These are phyloP conservation scores for Anisodus acutangulus DNA, from an alignment of 257 asterid species.

Conservation along the genomic window DNA sequence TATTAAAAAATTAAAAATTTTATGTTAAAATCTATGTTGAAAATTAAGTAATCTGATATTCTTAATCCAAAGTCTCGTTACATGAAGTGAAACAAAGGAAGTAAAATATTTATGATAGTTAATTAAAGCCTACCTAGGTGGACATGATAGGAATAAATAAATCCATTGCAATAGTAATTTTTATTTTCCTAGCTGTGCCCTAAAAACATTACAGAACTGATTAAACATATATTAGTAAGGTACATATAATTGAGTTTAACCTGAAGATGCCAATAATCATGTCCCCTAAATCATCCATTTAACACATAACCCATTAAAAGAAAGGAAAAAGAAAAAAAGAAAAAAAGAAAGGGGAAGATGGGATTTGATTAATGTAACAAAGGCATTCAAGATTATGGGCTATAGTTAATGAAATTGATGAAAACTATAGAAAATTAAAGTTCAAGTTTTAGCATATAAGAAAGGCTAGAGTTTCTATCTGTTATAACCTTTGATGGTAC, in stretches of 20 bases:
- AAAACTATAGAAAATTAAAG: neutral
- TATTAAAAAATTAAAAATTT: no score
- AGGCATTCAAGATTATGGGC: neutral
- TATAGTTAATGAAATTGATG: no score
- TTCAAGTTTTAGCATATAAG: no score
- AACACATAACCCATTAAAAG: neutral
- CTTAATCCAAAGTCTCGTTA: neutral
- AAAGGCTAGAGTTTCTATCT: no score
- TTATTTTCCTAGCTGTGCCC: neutral
- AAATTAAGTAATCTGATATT: neutral
- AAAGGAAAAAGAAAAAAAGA: neutral
- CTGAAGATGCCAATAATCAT: neutral
- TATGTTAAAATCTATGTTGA: no score
- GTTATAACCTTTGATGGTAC: no score
- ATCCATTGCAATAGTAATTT: neutral
- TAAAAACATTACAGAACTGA: neutral
- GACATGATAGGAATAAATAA: neutral
- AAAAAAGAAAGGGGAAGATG: neutral
- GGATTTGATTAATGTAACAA: neutral
- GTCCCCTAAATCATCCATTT: neutral
- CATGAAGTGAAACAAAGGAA: no score
- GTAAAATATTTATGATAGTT: neutral
- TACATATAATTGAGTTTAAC: constrained; percentile 2
- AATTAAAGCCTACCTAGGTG: constrained; percentile 4
- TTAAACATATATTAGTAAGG: constrained; percentile 21